phyloP scores from a whole-genome alignment of 73 alveolate genomes.

The Paramecium pentaurelia region DNA sequence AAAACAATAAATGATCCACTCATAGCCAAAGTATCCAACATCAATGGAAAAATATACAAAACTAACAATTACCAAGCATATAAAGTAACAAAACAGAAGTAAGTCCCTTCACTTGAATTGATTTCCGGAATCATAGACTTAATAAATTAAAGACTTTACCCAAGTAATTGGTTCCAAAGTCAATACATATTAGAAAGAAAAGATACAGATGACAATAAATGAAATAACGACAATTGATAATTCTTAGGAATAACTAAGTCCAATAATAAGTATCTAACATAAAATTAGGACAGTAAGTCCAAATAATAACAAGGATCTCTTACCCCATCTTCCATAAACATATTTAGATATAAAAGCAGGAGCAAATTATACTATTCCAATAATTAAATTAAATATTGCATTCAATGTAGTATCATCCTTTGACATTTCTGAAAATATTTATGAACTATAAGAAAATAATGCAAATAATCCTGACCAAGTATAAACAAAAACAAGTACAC shows the following conservation, averaged over 20 bases:
- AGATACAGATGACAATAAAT: not conserved
- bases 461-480: not conserved
- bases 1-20: not conserved
- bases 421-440: not conserved
- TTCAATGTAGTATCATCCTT: not conserved
- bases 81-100: not conserved
- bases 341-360: not conserved
- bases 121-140: conserved; percentile 2
- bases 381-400: not conserved
- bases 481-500: not conserved
- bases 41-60: not conserved
- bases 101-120: not conserved
- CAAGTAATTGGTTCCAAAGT: not conserved
- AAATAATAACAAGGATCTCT: not conserved
- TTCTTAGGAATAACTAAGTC: not conserved
- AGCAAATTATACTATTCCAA: not conserved
- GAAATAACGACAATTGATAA: not conserved
- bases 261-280: not conserved
- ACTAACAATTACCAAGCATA: not conserved
- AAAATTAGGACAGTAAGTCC: not conserved
- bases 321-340: not conserved
- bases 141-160: not conserved
- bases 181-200: not conserved
- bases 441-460: not conserved
- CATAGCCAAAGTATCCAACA: not conserved